Base-by-base conservation (phyloP, 2,329 filamentous ascomycete species). In the Colletotrichum lentis region DNA sequence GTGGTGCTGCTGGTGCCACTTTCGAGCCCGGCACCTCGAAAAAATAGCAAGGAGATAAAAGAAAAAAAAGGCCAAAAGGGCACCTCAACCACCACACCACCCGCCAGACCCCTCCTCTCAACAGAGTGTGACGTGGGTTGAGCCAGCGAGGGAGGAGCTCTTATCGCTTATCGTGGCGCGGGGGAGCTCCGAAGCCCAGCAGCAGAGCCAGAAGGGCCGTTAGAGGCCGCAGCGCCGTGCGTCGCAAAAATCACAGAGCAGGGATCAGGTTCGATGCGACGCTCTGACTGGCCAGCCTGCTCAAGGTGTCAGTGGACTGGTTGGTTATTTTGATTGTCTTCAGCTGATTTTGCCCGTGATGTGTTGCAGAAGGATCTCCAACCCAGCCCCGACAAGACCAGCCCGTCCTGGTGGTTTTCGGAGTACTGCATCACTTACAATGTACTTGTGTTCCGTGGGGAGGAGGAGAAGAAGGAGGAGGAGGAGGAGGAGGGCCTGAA, bases 91-190 rank as follows among this genome's bases (percentile, higher is more conserved):
- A 41, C 47, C 61, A 43, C 54, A 60, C 47, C 58, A 31, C 50
- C 39, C 50, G n/a, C 20, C 63, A 20, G 18, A 31, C 50, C 63
- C 54, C 64, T 62, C 49, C 41, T 53, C 62, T 57, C 64, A 67
- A 67, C 64, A 67, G 64, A 52, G 60, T 56, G 64, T 56, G 58
- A 67, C 63, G 63, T 66, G 57, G 57, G 62, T 47, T 65, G 56
- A 59, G 62, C 39, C 11, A 24, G 12, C 22, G n/a, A 50, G 57
- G 31, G 57, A 53, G 31, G 20, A 69, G 66, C 66, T 69, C 66
- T 69, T 69, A 69, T 69, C 66, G 55, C 50, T 69, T 69, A 69
- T 69, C 66, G 62, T 56, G 62, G 52, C 66, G 66, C 66, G 62
- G 66, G 64, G 66, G 66, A 69, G 66, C 66, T 69, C 63, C 57